These are phyloP conservation scores for Blastomyces percursus DNA, from an alignment of 2,329 filamentous ascomycete species.

Conservation along the genomic window DNA sequence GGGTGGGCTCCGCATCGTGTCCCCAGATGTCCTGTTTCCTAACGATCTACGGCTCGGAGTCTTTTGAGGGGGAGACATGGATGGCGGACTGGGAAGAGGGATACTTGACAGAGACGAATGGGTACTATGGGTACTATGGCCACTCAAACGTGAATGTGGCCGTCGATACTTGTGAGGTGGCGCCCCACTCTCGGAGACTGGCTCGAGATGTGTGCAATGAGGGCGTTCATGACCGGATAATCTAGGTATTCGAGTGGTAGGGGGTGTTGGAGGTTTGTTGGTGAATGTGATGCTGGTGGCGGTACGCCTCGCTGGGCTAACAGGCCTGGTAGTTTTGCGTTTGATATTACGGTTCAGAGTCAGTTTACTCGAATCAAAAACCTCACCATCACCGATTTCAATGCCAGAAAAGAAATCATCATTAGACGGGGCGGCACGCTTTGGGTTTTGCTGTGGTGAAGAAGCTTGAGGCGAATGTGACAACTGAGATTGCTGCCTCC, in stretches of 20 bases:
- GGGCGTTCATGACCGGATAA: conserved; percentile 61
- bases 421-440: conserved; percentile 17
- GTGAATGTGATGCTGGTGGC: conserved; percentile 86
- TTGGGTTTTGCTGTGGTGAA: conserved; percentile 20
- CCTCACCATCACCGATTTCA: conserved; percentile 72
- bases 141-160: conserved; percentile 54
- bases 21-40: conserved; percentile 31
- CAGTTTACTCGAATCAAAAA: conserved; percentile 68
- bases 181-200: conserved; percentile 80
- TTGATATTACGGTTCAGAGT: conserved; percentile 87
- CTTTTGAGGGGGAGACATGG: conserved; percentile 45
- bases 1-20: conserved; percentile 34
- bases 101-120: conserved; percentile 59
- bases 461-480: conserved; percentile 25
- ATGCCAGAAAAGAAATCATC: conserved; percentile 81
- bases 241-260: conserved; percentile 63
- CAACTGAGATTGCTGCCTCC: conserved; percentile 43
- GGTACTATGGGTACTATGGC: conserved; percentile 55
- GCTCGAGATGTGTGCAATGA: conserved; percentile 64
- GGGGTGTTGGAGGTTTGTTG: conserved; percentile 51
- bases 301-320: conserved; percentile 59
- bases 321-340: conserved; percentile 59
- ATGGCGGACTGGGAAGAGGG: conserved; percentile 49
- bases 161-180: conserved; percentile 52
- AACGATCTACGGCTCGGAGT: conserved; percentile 53